Evolutionary conservation across 495 filamentous ascomycete species (phyloP).

Genomic region (Penicillium cosmopolitanum): DNA sequence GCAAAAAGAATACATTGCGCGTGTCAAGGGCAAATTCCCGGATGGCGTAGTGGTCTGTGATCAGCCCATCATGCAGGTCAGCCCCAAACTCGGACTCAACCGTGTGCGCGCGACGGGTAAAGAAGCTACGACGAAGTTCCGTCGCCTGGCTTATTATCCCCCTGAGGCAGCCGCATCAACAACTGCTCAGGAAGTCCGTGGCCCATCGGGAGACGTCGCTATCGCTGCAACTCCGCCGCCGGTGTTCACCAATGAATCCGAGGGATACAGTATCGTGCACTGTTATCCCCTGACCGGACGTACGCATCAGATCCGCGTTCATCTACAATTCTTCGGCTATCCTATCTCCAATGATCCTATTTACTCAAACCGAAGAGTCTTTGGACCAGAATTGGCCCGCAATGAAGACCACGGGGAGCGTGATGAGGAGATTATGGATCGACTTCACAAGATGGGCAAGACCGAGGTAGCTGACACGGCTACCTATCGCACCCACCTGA

Average conservation of each 20-base stretch:
- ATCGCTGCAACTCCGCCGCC: conserved; percentile 39
- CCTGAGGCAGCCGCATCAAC: conserved; percentile 31
- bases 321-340: conserved; percentile 91
- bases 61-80: conserved; percentile 90
- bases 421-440: conserved; percentile 87
- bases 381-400: conserved; percentile 76
- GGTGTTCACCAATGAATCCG: conserved; percentile 30
- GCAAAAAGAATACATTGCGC: conserved; percentile 90
- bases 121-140: conserved; percentile 85
- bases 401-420: conserved; percentile 68
- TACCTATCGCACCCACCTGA: conserved; percentile 66
- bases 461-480: conserved; percentile 85
- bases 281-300: conserved; percentile 91
- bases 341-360: conserved; percentile 97
- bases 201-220: conserved; percentile 38
- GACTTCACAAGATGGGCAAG: conserved; percentile 89
- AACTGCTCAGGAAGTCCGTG: conserved; percentile 15
- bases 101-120: conserved; percentile 92
- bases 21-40: conserved; percentile 90
- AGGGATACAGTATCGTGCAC: conserved; percentile 92
- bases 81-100: conserved; percentile 93
- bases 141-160: conserved; percentile 84
- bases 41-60: conserved; percentile 81
- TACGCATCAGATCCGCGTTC: conserved; percentile 93
- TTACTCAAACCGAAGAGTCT: conserved; percentile 91